phyloP scores from a whole-genome alignment of 768 basidiomycete species.

The Hydnomerulius pinastri region DNA sequence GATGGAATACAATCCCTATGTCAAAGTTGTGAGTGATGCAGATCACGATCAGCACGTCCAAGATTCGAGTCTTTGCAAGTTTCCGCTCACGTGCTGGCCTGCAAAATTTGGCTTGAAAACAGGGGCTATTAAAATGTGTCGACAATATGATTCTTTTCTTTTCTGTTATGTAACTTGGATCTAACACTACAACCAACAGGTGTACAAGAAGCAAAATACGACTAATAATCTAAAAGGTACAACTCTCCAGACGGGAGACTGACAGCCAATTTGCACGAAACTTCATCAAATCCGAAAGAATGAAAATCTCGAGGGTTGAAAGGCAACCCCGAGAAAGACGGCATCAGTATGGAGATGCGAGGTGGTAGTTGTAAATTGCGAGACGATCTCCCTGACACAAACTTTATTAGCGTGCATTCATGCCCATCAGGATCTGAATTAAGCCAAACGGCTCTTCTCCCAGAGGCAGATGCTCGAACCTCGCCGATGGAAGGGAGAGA shows the following conservation, averaged over 20 bases:
- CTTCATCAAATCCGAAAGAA: conserved; percentile 57
- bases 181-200: too few species aligned
- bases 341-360: conserved; percentile 39
- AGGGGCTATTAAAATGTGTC: too few species aligned
- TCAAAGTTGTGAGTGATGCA: conserved; percentile 1
- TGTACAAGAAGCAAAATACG: neutral
- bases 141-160: too few species aligned
- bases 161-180: too few species aligned
- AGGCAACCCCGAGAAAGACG: conserved; percentile 49
- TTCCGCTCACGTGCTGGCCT: conserved; percentile 26
- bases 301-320: conserved; percentile 49
- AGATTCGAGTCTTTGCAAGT: conserved; percentile 11
- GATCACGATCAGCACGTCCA: conserved; percentile 1
- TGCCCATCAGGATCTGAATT: conserved; percentile 24
- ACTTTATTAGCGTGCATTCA: conserved; percentile 51
- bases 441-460: conserved; percentile 23
- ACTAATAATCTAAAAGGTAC: conserved; percentile 44
- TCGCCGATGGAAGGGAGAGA: conserved; percentile 13
- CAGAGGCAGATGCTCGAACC: conserved; percentile 18
- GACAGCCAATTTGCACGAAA: conserved; percentile 51
- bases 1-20: neutral
- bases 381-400: conserved; percentile 32
- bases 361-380: conserved; percentile 3
- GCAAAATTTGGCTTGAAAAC: conserved; percentile 1
- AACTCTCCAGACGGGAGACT: conserved; percentile 55